Conservation (phyloP, 352 stramenopile species). For the Globisporangium mamillatum region DNA sequence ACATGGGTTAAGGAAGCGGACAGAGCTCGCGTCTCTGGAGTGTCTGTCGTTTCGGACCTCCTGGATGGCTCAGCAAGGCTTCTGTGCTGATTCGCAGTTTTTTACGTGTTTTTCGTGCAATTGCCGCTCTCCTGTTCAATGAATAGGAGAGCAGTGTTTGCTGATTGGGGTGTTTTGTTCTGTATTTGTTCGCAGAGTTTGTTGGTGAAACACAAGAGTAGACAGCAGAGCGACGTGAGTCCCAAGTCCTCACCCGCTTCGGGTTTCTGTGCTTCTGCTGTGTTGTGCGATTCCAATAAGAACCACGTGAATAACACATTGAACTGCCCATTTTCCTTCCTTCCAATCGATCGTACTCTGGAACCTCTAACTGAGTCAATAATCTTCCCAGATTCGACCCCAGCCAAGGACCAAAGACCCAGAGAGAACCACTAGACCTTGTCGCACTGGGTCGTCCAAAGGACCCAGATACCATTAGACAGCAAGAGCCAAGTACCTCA, state of each 20-base stretch:
- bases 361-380: neutral
- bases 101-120: neutral
- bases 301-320: neutral
- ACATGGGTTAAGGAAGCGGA: constrained; percentile 75
- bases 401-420: neutral
- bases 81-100: neutral
- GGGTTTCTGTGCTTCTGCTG: neutral
- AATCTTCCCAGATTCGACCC: neutral
- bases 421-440: neutral
- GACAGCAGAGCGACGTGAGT: neutral
- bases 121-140: neutral
- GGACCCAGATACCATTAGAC: neutral
- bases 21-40: neutral
- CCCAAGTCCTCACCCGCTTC: neutral
- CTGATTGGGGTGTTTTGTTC: neutral
- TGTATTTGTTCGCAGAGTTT: neutral
- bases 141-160: neutral
- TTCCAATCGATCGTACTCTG: neutral
- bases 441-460: neutral
- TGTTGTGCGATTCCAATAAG: neutral
- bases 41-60: neutral
- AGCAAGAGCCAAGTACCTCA: neutral
- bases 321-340: neutral
- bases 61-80: neutral
- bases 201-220: neutral